Evolutionary conservation across 495 filamentous ascomycete species (phyloP), one percentile per base, ranked within the genome.

Genomic region (Podospora appendiculata): DNA sequence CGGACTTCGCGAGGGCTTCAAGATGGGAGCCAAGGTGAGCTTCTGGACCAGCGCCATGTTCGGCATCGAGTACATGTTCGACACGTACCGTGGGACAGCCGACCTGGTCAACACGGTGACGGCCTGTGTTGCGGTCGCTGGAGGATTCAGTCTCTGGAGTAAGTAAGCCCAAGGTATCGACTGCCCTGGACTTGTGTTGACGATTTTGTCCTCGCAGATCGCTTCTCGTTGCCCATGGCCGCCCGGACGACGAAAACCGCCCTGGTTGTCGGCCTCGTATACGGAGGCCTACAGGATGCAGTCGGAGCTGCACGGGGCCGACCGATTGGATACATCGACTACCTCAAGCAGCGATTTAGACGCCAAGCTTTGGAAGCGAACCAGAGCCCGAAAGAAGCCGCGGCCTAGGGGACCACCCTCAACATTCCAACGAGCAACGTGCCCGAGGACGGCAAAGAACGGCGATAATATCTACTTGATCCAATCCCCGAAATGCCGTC

Each of bases 101-200:
- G 89, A 95, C 67, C 77, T 90, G 45, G 49, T 88, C 57, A 89
- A 83, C 52, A 90, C 85, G 0, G 79, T 89, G 6, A 77, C 87
- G 33, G 90, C 94, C 32, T 89, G 86, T 41, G 66, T 95, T 65
- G 84, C 85, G 7, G 82, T 88, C 36, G 86, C 89, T 16, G 92
- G 93, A 3, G 81, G 80, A 6, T 96, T 95, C 70, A 95, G 90
- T 69, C 69, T 89, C 45, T 84, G 88, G 79, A 88, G 90, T 94
- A 75, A 55, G 85, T 12, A 32, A 25, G 71, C 38, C 32, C 33
- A 19, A 41, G 25, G 13, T 11, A 11, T 48, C 41, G 25, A 25
- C 5, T 25, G 25, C 25, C 25, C 25, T 2, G 5, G 9, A 18
- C 13, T 18, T 36, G 51, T 54, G 43, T 16, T 49, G 18, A 18